Conservation (phyloP, 2,329 filamentous ascomycete species). For the Alternaria triticina region DNA sequence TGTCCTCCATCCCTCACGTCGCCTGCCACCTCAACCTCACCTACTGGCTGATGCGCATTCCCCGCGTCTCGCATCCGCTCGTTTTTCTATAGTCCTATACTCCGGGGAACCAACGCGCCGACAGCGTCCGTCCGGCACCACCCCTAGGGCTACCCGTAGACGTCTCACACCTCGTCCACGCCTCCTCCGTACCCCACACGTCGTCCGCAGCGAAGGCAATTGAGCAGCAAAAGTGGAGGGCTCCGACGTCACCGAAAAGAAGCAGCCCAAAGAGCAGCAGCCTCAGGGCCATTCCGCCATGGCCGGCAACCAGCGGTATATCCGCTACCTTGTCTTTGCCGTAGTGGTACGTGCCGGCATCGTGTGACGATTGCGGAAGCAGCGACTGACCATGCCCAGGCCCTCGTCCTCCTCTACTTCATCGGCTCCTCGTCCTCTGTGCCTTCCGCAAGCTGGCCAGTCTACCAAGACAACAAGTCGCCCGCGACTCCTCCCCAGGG, state of each 20-base stretch:
- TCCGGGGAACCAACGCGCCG: constrained; percentile 4
- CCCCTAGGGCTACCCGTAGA: neutral
- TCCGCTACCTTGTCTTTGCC: constrained; percentile 77
- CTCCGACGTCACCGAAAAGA: constrained; percentile 27
- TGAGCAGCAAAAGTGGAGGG: constrained; percentile 36
- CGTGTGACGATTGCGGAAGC: neutral
- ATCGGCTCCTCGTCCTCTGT: constrained; percentile 69
- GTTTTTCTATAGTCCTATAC: neutral
- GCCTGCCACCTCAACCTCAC: neutral
- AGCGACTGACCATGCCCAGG: constrained; percentile 46
- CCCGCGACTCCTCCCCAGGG: constrained; percentile 18
- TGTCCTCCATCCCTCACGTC: neutral
- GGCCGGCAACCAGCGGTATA: constrained; percentile 74
- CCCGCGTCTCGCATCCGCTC: constrained; percentile 15
- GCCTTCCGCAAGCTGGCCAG: constrained; percentile 45
- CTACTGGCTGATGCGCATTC: constrained; percentile 12
- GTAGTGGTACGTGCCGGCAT: constrained; percentile 68
- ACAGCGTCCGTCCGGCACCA: neutral
- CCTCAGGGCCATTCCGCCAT: constrained; percentile 62
- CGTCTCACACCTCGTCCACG: neutral
- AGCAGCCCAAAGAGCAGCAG: constrained; percentile 22
- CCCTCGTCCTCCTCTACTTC: constrained; percentile 80
- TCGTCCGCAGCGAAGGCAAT: constrained; percentile 6
- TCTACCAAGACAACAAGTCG: constrained; percentile 29
- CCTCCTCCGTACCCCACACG: constrained; percentile 4